A percentile compares a stretch with the other conserved stretches of the same genome.
Evolutionary conservation across 2,329 filamentous ascomycete species (phyloP).

Genomic region (Didymella keratinophila): DNA sequence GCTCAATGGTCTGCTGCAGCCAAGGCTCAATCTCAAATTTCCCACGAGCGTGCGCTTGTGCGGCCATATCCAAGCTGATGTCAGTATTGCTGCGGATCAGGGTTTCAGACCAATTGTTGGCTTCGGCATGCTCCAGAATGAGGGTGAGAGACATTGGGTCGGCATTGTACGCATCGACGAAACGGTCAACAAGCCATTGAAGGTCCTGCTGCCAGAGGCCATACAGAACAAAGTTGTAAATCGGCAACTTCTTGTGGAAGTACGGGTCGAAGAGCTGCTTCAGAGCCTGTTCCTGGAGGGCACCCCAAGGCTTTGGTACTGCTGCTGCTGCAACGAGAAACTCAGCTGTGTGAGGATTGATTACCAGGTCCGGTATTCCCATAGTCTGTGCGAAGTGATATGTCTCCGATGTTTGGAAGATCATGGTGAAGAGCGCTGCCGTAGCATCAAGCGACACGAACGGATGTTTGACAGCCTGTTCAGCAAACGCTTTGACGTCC

Average conservation of each 20-base stretch:
- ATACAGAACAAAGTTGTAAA: conserved; percentile 88
- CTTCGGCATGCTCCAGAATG: conserved; percentile 80
- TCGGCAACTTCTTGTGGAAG: conserved; percentile 76
- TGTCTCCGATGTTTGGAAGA: conserved; percentile 65
- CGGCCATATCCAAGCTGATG: conserved; percentile 86
- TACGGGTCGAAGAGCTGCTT: conserved; percentile 84
- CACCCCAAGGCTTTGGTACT: conserved; percentile 78
- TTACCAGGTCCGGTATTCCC: conserved; percentile 66
- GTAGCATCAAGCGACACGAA: conserved; percentile 88
- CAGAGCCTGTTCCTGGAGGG: conserved; percentile 76
- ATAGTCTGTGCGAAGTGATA: conserved; percentile 65
- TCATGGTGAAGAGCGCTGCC: conserved; percentile 69
- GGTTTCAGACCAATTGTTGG: conserved; percentile 84
- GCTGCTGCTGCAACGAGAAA: conserved; percentile 81
- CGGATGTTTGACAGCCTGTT: conserved; percentile 79
- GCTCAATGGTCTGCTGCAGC: conserved; percentile 73
- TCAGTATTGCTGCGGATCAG: conserved; percentile 80
- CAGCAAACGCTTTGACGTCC: conserved; percentile 66
- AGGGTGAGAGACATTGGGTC: conserved; percentile 72
- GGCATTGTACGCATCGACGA: conserved; percentile 78
- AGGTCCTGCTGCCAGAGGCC: conserved; percentile 91
- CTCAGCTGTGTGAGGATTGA: conserved; percentile 77
- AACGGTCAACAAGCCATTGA: conserved; percentile 80
- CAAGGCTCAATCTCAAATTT: conserved; percentile 83
- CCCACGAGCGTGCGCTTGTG: conserved; percentile 81